These are phyloP conservation scores for Plasmodium vivax DNA, from an alignment of 169 alveolate genomes.

Conservation along the genomic window DNA sequence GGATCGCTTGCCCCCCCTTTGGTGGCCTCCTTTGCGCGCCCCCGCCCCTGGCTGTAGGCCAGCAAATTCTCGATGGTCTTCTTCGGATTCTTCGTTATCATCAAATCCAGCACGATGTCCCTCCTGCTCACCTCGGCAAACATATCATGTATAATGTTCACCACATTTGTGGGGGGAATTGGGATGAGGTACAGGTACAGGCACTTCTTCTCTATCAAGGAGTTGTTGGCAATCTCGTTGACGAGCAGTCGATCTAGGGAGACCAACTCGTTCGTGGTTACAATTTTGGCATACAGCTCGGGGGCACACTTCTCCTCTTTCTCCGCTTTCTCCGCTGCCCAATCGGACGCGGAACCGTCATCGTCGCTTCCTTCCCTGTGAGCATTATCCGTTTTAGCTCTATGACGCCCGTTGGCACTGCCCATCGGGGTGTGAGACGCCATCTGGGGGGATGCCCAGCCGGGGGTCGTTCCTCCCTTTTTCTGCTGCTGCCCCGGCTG, in stretches of 20 bases:
- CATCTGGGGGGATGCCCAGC: neutral
- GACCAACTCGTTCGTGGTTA: constrained; percentile 50
- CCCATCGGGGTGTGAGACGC: neutral
- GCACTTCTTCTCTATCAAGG: constrained; percentile 61
- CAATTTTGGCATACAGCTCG: constrained; percentile 57
- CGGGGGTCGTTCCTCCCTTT: neutral
- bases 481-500: neutral
- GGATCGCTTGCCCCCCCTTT: neutral
- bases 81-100: constrained; percentile 65
- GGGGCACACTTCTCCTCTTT: neutral
- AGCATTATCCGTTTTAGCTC: neutral
- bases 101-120: constrained; percentile 67
- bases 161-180: constrained; percentile 71
- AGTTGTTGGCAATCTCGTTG: constrained; percentile 64
- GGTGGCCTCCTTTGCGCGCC: neutral
- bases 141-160: constrained; percentile 65
- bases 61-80: constrained; percentile 65
- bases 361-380: neutral
- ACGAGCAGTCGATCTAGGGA: constrained; percentile 55
- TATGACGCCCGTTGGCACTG: neutral
- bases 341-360: neutral
- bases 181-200: constrained; percentile 68
- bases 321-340: neutral
- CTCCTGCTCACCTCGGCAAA: constrained; percentile 35
- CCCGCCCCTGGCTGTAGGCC: neutral